phyloP scores from a whole-genome alignment of 768 basidiomycete genomes.

The Macrolepiota dolichaula region DNA sequence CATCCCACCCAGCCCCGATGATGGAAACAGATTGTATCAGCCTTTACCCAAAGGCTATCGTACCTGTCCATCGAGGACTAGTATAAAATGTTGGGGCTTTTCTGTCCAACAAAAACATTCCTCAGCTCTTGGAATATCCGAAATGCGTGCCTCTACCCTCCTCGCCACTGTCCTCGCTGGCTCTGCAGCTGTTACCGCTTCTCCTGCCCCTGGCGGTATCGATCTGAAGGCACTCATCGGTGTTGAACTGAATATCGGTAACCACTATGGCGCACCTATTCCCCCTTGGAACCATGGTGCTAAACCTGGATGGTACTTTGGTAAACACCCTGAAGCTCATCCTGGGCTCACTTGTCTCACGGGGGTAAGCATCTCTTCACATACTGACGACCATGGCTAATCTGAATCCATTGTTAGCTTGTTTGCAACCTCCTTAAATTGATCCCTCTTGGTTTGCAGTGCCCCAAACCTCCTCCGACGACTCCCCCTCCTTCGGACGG shows the following conservation, averaged over 20 bases:
- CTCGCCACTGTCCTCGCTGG: constrained; percentile 1
- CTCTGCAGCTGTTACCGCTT: neutral
- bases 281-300: constrained; percentile 31
- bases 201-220: neutral
- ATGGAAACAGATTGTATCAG: no score
- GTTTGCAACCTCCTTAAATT: constrained; percentile 10
- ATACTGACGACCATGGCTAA: constrained; percentile 23
- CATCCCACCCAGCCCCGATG: no score
- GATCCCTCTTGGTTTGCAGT: constrained; percentile 24
- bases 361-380: constrained; percentile 25
- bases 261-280: constrained; percentile 34
- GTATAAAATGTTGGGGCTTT: no score
- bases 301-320: constrained; percentile 42
- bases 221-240: constrained; percentile 13
- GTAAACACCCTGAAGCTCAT: constrained; percentile 24
- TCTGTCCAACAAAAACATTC: no score
- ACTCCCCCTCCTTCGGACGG: constrained; percentile 24
- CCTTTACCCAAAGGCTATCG: no score
- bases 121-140: neutral
- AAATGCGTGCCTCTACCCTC: constrained; percentile 9
- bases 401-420: neutral
- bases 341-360: constrained; percentile 27
- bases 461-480: constrained; percentile 22
- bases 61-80: no score
- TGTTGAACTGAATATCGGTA: constrained; percentile 24